These are phyloP conservation scores for Meyerozyma elateridarum DNA, from an alignment of 1,139 yeast genomes.

Conservation along the genomic window DNA sequence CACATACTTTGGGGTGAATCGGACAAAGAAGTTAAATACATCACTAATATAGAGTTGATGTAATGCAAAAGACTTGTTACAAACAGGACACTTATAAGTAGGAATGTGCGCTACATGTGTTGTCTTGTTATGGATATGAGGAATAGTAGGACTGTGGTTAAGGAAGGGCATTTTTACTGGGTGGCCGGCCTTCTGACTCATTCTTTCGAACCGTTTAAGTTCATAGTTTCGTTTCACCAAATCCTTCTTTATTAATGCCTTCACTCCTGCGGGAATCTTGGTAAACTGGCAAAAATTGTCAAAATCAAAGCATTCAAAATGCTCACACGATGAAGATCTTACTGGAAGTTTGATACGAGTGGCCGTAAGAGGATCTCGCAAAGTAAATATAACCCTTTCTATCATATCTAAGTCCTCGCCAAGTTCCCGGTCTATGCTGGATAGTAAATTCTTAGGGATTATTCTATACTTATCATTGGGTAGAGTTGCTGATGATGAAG, in stretches of 20 bases:
- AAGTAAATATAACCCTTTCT: slow-evolving; percentile 11
- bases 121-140: slow-evolving; percentile 4
- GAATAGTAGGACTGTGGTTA: slow-evolving; percentile 1
- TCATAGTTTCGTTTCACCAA: slow-evolving; percentile 23
- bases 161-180: too few relatives aligned
- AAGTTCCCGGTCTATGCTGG: slow-evolving; percentile 3
- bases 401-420: slow-evolving; percentile 12
- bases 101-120: slow-evolving; percentile 15
- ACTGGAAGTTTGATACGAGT: slow-evolving; percentile 38
- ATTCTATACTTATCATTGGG: neutral
- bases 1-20: slow-evolving; percentile 32
- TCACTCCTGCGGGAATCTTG: slow-evolving; percentile 29
- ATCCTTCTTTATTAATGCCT: slow-evolving; percentile 23
- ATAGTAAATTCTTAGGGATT: neutral
- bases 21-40: slow-evolving; percentile 39
- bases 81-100: slow-evolving; percentile 37
- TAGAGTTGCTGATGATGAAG: neutral
- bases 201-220: slow-evolving; percentile 17
- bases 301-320: slow-evolving; percentile 46
- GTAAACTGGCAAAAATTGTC: slow-evolving; percentile 40
- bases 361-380: slow-evolving; percentile 23
- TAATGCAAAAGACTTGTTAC: slow-evolving; percentile 32
- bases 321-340: slow-evolving; percentile 33
- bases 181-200: slow-evolving; percentile 11
- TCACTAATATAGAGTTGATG: slow-evolving; percentile 37